These are phyloP conservation scores for Oxytropis ochrocephala DNA, from an alignment of 306 rosid genomes.

Conservation along the genomic window DNA sequence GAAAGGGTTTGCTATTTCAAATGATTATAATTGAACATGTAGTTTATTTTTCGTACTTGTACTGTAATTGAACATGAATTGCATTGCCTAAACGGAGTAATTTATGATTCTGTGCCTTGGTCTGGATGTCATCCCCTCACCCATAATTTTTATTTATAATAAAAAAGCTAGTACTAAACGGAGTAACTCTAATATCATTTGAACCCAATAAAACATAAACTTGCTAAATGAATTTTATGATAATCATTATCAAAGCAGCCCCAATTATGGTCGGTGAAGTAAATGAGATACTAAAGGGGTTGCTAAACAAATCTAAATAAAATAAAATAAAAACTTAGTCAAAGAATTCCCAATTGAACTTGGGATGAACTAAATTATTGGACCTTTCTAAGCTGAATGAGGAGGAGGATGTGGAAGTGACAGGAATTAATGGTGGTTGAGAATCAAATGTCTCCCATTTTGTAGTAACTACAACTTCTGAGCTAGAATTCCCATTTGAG, in stretches of 20 bases:
- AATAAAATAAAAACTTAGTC: conserved; percentile 52
- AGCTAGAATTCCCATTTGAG: conserved; percentile 26
- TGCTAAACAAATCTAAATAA: conserved; percentile 64
- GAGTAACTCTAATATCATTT: background rate
- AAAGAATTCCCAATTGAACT: conserved; percentile 81
- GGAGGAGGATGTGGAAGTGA: conserved; percentile 27
- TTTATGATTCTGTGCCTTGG: no score
- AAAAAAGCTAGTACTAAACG: no score
- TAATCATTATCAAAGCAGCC: conserved; percentile 38
- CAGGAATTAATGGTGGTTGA: conserved; percentile 35
- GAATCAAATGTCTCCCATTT: conserved; percentile 89
- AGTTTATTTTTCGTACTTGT: background rate
- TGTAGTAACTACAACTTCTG: conserved; percentile 76
- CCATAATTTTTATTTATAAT: no score
- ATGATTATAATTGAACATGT: background rate
- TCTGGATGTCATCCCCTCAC: no score
- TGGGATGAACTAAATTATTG: conserved; percentile 48
- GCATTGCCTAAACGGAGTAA: no score
- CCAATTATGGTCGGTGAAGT: conserved; percentile 53
- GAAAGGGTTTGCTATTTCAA: background rate
- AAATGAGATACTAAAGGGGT: conserved; percentile 35
- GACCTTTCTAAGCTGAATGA: conserved; percentile 17
- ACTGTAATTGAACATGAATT: background rate
- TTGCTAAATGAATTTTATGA: conserved; percentile 32
- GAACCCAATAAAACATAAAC: background rate